Base-by-base conservation (phyloP, 495 filamentous ascomycete genomes). In the Penicillium pancosmium region DNA sequence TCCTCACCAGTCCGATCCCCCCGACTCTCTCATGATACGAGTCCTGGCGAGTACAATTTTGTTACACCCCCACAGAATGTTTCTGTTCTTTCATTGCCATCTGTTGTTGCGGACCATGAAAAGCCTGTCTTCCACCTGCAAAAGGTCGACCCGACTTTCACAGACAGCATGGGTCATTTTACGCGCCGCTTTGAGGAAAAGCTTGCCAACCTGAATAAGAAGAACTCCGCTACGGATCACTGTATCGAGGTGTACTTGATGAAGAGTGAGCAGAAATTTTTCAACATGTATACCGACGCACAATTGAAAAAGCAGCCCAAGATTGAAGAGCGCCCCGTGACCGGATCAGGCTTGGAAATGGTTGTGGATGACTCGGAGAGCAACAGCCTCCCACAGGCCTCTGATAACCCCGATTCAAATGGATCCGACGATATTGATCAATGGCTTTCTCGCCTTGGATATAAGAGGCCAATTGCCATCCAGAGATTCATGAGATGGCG, bases 121-220 rank as follows among this genome's bases (percentile, higher is more conserved):
- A 38, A 48, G 40, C 47, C 59, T 19, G 38, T 55, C 13, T 83
- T 82, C 63, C 75, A 80, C 63, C 78, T 88, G 23, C 86, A 88
- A 59, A 82, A 86, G 57, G 82, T 88, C 16, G 82, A 87, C 57
- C 85, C 85, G 25, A 85, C 82, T 73, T 89, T 89, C 72, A 87
- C 82, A n/a, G 86, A 89, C 66, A 76, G 80, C 5, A 82, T 77
- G 23, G 84, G 84, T 13, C 63, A 80, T 25, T 88, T 84, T 69
- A 82, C 82, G 21, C 68, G 77, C 23, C 72, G 72, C 40, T 89
- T 88, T 56, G 78, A 84, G 49, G 77, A 81, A 60, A 77, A 85
- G 4, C 76, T 82, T 1, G 59, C 68, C 16, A 72, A 88, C 12
- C 55, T 65, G 12, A 81, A 79, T 23, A 78, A 74, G 43, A 80